Conservation (phyloP, 2,329 filamentous ascomycete species). For the Monilinia vaccinii-corymbosi region DNA sequence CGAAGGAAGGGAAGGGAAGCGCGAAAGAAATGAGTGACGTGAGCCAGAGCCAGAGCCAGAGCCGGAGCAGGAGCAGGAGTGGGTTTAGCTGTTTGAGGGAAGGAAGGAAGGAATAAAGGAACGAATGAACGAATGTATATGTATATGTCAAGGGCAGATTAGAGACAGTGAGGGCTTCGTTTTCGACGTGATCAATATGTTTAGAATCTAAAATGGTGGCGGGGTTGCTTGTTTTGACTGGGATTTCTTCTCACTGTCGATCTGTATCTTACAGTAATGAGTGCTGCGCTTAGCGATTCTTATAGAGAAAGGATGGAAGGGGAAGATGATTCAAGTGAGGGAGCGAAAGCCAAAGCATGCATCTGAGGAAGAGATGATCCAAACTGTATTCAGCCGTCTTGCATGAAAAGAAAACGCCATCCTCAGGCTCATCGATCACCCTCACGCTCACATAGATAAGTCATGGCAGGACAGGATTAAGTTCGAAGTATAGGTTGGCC, state of each 20-base stretch:
- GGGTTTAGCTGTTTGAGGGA: not conserved
- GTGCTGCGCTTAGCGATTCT: not conserved
- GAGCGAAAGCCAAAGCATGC: not conserved
- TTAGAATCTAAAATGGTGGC: not conserved
- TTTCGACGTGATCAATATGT: not conserved
- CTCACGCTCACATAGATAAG: too few relatives aligned
- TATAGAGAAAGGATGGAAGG: not conserved
- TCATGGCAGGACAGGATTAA: too few relatives aligned
- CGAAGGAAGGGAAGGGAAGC: not conserved
- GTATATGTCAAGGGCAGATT: too few relatives aligned
- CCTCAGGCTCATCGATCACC: not conserved
- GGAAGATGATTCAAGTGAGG: not conserved
- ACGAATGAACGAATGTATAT: too few relatives aligned
- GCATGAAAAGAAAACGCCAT: conserved; percentile 2
- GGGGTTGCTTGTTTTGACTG: not conserved
- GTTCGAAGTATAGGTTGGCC: not conserved
- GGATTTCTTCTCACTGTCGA: conserved; percentile 3
- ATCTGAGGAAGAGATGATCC: not conserved
- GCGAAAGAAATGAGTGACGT: conserved; percentile 6
- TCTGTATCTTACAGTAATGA: conserved; percentile 2
- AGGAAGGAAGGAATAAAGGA: not conserved
- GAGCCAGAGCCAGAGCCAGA: too few relatives aligned
- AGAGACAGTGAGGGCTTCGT: too few relatives aligned
- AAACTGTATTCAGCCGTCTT: not conserved
- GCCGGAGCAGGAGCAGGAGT: too few relatives aligned